A percentile compares a stretch with the other conserved stretches of the same genome.
Conservation (phyloP, 257 asterid genomes). For the Agastache rugosa region DNA sequence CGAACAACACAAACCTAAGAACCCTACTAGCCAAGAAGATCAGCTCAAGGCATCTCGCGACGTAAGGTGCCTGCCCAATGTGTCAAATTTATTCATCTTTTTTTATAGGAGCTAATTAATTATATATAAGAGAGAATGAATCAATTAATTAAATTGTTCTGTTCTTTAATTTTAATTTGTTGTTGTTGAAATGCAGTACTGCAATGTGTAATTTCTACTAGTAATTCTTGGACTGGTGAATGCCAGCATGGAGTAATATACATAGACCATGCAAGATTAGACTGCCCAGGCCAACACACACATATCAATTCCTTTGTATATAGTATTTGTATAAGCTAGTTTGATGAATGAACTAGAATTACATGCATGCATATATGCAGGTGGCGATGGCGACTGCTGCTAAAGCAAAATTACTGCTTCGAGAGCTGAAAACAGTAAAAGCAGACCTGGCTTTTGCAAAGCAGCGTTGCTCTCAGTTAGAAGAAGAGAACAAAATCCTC, state of each 20-base stretch:
- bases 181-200: neutral
- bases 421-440: slow-evolving; percentile 88
- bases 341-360: too few relatives aligned
- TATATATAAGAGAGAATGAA: too few relatives aligned
- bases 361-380: slow-evolving; percentile 37
- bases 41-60: slow-evolving; percentile 96
- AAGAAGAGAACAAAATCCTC: slow-evolving; percentile 84
- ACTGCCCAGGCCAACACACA: neutral
- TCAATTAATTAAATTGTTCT: neutral
- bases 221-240: slow-evolving; percentile 13
- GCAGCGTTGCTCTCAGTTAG: slow-evolving; percentile 81
- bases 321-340: too few relatives aligned
- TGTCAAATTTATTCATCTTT: neutral
- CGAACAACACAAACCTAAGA: slow-evolving; percentile 38
- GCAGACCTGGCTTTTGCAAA: slow-evolving; percentile 86
- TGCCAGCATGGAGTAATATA: too few relatives aligned
- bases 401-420: slow-evolving; percentile 83
- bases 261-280: neutral
- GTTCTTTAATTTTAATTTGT: neutral
- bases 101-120: too few relatives aligned
- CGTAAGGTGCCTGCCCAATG: slow-evolving; percentile 74
- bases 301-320: too few relatives aligned
- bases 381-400: slow-evolving; percentile 99
- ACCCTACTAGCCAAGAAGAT: slow-evolving; percentile 70
- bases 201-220: neutral